Conservation (phyloP, 2,329 filamentous ascomycete genomes). For the Arthrobotrys pseudoclavata region DNA sequence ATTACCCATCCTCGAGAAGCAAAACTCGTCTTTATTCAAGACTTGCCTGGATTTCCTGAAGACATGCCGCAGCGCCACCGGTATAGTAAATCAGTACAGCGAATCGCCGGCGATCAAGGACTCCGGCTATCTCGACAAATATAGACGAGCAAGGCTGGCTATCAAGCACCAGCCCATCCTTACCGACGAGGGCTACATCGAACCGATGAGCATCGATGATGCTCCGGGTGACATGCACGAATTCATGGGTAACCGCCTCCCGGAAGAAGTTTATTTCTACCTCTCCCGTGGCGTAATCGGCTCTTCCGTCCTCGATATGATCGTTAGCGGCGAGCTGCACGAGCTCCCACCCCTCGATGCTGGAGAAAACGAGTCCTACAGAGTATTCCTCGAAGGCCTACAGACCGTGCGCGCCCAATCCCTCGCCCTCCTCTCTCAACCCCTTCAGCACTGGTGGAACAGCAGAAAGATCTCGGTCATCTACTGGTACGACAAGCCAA, state of each 20-base stretch:
- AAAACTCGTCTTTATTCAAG: conserved; percentile 72
- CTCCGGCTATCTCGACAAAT: conserved; percentile 84
- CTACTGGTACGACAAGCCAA: conserved; percentile 85
- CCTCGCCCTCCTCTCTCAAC: conserved; percentile 81
- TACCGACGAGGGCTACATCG: conserved; percentile 80
- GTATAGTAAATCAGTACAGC: conserved; percentile 81
- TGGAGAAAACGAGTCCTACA: conserved; percentile 83
- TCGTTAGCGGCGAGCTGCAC: conserved; percentile 82
- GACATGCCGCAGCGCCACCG: conserved; percentile 77
- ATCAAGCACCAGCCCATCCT: conserved; percentile 90
- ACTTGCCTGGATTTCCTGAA: conserved; percentile 83
- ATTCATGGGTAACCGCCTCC: conserved; percentile 89
- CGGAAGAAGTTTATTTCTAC: conserved; percentile 91
- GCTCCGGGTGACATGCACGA: conserved; percentile 87
- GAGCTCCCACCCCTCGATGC: conserved; percentile 89
- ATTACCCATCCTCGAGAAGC: conserved; percentile 81
- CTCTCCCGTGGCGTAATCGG: conserved; percentile 85
- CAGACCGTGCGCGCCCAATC: conserved; percentile 81
- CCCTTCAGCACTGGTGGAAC: conserved; percentile 85
- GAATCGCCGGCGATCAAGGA: conserved; percentile 81
- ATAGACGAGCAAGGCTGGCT: conserved; percentile 84
- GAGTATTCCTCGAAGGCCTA: conserved; percentile 80
- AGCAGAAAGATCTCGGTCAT: conserved; percentile 82
- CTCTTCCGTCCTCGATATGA: conserved; percentile 82
- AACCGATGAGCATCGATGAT: conserved; percentile 78